Percentiles rank a stretch among this genome's conserved stretches.
phyloP scores from a whole-genome alignment of 495 filamentous ascomycete species.

The Daldinia bambusicola region DNA sequence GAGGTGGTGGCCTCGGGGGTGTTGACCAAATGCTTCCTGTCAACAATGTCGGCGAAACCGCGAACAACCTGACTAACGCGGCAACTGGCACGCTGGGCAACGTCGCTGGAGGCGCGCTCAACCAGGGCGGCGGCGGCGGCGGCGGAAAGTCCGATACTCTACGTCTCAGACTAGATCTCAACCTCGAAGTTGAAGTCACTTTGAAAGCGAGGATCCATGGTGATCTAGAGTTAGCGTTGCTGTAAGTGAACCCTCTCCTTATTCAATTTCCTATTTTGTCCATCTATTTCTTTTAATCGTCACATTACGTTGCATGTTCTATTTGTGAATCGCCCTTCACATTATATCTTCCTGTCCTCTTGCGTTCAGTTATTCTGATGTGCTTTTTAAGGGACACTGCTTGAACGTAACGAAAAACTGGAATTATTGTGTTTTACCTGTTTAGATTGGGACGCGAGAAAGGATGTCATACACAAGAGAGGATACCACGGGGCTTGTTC shows the following conservation, averaged over 20 bases:
- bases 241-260: conserved; percentile 66
- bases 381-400: conserved; percentile 38
- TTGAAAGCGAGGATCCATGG: conserved; percentile 94
- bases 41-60: conserved; percentile 71
- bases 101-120: conserved; percentile 61
- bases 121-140: conserved; percentile 38
- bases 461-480: background rate
- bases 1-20: conserved; percentile 59
- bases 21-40: conserved; percentile 52
- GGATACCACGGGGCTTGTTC: background rate
- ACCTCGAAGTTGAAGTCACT: conserved; percentile 89
- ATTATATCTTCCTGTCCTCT: conserved; percentile 26
- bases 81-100: conserved; percentile 69
- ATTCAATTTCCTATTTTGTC: conserved; percentile 4
- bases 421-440: background rate
- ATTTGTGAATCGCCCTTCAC: background rate
- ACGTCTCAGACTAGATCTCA: conserved; percentile 80
- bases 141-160: conserved; percentile 75
- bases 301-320: background rate
- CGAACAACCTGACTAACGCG: conserved; percentile 68
- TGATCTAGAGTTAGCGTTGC: conserved; percentile 83
- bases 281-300: background rate
- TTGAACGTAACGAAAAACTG: conserved; percentile 17
- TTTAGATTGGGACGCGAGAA: background rate
- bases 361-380: conserved; percentile 36